These are phyloP conservation scores for Beta vulgaris DNA, from an alignment of 148 eudicot genomes.

Conservation along the genomic window DNA sequence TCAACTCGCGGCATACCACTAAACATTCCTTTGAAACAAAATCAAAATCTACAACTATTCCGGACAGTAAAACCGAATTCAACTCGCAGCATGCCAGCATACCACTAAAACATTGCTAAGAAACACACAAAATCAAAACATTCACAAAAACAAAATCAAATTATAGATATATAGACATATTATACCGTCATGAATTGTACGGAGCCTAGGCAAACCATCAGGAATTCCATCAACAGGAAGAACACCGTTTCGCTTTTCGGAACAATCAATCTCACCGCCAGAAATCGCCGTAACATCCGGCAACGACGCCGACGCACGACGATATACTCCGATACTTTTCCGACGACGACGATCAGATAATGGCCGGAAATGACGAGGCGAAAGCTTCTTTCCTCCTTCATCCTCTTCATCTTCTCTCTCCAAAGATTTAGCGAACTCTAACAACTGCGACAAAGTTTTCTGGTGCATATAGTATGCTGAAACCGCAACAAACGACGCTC, in stretches of 20 bases:
- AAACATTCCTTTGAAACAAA: too few species aligned
- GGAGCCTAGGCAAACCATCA: constrained; percentile 74
- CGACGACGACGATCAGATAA: constrained; percentile 34
- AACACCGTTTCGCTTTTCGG: constrained; percentile 52
- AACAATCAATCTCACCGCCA: constrained; percentile 39
- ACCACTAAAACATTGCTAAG: background rate
- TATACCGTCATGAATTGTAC: constrained; percentile 61
- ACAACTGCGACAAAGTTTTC: constrained; percentile 76
- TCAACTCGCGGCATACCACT: too few species aligned
- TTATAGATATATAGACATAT: too few species aligned
- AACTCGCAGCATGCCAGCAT: too few species aligned
- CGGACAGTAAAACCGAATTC: too few species aligned
- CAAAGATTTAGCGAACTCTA: constrained; percentile 79
- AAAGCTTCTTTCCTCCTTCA: constrained; percentile 18
- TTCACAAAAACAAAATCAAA: too few species aligned
- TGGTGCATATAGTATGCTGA: constrained; percentile 97
- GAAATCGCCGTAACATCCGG: constrained; percentile 59
- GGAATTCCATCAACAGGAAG: constrained; percentile 59
- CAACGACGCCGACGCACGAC: constrained; percentile 58
- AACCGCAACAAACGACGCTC: constrained; percentile 92
- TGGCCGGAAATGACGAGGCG: constrained; percentile 19
- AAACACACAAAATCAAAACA: background rate
- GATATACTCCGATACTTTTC: constrained; percentile 38
- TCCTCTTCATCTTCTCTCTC: constrained; percentile 46
- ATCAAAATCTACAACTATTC: too few species aligned